Evolutionary conservation across 345 rosid genomes (phyloP).

Genomic region (Hevea brasiliensis): DNA sequence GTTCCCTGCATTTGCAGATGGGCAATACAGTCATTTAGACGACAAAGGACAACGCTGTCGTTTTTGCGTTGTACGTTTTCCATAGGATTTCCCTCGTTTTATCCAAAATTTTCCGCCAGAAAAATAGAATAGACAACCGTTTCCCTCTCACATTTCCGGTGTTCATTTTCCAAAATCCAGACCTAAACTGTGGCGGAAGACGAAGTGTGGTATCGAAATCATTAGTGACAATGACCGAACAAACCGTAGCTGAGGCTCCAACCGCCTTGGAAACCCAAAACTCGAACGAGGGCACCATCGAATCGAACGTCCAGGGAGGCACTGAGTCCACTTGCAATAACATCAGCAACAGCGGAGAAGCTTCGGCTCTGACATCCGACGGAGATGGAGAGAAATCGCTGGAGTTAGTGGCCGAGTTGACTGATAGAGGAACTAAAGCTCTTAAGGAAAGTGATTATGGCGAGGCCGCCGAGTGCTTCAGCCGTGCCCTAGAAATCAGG

Average conservation of each 20-base stretch:
- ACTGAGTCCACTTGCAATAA: conserved; percentile 65
- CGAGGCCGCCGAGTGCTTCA: conserved; percentile 88
- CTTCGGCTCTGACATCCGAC: conserved; percentile 39
- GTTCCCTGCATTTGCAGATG: background rate
- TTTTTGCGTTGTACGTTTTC: background rate
- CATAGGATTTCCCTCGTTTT: conserved; percentile 7
- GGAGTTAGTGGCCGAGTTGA: conserved; percentile 62
- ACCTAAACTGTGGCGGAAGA: conserved; percentile 9
- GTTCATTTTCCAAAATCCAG: background rate
- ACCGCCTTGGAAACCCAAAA: conserved; percentile 4
- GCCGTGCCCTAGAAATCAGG: conserved; percentile 96
- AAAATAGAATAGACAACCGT: background rate
- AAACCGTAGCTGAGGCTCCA: background rate
- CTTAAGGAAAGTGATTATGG: conserved; percentile 57
- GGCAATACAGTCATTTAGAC: background rate
- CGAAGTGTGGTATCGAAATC: conserved; percentile 22
- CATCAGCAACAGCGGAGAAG: conserved; percentile 40
- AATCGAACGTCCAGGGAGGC: conserved; percentile 31
- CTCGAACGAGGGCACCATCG: conserved; percentile 25
- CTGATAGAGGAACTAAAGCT: conserved; percentile 59
- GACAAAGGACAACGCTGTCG: conserved; percentile 1
- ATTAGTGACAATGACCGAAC: conserved; percentile 11
- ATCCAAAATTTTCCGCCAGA: background rate
- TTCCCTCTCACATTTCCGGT: background rate
- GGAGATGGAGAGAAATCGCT: conserved; percentile 52